Percentiles rank a stretch among this genome's conserved stretches.
These are phyloP conservation scores for Crassisporium funariophilum DNA, from an alignment of 768 basidiomycete genomes.

Conservation along the genomic window DNA sequence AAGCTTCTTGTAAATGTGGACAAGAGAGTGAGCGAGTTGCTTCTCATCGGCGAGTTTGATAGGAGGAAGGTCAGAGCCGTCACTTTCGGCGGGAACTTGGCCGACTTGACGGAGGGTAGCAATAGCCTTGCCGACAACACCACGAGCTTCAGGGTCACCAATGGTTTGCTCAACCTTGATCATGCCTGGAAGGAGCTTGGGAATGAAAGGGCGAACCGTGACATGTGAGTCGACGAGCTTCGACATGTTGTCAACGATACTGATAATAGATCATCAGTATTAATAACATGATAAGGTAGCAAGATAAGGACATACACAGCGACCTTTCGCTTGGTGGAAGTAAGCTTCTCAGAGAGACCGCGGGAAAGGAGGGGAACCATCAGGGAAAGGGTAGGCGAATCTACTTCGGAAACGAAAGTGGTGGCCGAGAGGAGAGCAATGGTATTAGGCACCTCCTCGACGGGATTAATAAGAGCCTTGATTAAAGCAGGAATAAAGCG, in stretches of 20 bases:
- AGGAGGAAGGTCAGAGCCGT: conserved; percentile 91
- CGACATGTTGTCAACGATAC: conserved; percentile 97
- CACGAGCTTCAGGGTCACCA: conserved; percentile 97
- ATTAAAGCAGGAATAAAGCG: conserved; percentile 97
- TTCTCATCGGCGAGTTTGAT: conserved; percentile 74
- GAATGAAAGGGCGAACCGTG: conserved; percentile 96
- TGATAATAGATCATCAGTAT: conserved; percentile 34
- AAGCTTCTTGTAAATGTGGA: conserved; percentile 84
- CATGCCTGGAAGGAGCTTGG: conserved; percentile 91
- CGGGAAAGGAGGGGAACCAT: conserved; percentile 96
- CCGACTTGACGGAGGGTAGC: conserved; percentile 94
- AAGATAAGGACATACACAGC: conserved; percentile 73
- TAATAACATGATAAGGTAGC: conserved; percentile 19
- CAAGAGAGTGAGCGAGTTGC: conserved; percentile 65
- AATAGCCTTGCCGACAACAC: conserved; percentile 89
- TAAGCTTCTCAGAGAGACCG: conserved; percentile 93
- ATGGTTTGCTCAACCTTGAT: conserved; percentile 95
- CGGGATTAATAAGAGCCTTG: conserved; percentile 97
- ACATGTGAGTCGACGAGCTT: conserved; percentile 95
- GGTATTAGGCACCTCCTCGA: conserved; percentile 97
- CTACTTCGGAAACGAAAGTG: conserved; percentile 99
- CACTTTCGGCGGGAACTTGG: conserved; percentile 78
- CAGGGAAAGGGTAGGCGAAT: conserved; percentile 93
- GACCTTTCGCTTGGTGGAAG: conserved; percentile 96
- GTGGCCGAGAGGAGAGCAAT: conserved; percentile 95